Base-by-base conservation (phyloP, 2,329 filamentous ascomycete species). In the Stagonosporopsis rhizophila region DNA sequence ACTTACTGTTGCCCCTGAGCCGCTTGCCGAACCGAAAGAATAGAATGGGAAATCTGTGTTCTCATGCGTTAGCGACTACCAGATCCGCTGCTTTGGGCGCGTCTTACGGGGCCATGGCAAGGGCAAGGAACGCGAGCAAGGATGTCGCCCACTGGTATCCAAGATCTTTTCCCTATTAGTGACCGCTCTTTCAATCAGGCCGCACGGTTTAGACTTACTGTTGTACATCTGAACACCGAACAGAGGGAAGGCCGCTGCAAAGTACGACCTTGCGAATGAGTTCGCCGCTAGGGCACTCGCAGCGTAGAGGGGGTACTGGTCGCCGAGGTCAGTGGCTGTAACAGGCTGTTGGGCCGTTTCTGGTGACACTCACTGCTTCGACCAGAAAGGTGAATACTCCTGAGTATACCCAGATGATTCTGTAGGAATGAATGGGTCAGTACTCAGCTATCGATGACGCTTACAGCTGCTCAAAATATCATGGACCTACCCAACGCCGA, bases 361-460 rank as follows among this genome's bases (percentile, higher is more conserved):
- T 65, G 64, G 66, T 60, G 37, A 38, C 22, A 77, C 78, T 72
- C 68, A 81, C 78, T 64, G 75, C 77, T 65, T 88, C 85, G 11
- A 94, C 91, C 61, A 96, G 80, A 78, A 96, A 96, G 12, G 92
- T 96, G 75, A 96, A 96, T 63, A 96, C 86, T 48, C 92, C 91
- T 53, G 86, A 88, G 76, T 91, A 97, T 27, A 89, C 86, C 55
- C 96, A 84, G 58, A 96, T 84, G 50, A 86, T 88, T 48, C 90
- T 91, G 64, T 40, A 47, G 56, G 50, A 67, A 68, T 20, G 28
- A 58, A 38, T 48, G 30, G 61, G 67, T 76, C 68, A 75, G 72
- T 68, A 72, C 35, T 56, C 62, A 58, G 62, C 52, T 32, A 62
- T 67, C 53, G 6, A 68, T 64, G 61, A 56, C 63, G 65, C 42